phyloP scores from a whole-genome alignment of 2,329 filamentous ascomycete species.

The Meredithiella fracta region DNA sequence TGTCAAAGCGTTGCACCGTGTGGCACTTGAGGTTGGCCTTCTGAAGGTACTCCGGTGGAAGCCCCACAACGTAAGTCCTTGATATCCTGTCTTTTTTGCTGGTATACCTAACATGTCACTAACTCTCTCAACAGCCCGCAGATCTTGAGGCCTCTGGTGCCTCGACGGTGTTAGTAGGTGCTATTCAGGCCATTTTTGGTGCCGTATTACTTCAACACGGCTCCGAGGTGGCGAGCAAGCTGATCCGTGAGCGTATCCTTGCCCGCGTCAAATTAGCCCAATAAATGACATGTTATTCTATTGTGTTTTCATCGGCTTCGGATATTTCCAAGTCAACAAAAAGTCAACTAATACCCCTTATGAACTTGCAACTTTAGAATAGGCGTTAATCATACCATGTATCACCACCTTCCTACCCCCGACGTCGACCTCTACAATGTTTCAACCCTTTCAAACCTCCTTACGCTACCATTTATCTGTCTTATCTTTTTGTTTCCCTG shows the following conservation, averaged over 20 bases:
- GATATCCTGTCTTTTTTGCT: not conserved
- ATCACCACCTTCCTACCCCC: not conserved
- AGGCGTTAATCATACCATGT: not conserved
- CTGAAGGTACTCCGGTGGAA: slow-evolving; percentile 72
- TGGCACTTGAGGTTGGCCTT: slow-evolving; percentile 58
- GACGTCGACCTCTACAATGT: too few species aligned
- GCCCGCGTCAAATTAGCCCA: slow-evolving; percentile 10
- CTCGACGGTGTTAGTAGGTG: slow-evolving; percentile 56
- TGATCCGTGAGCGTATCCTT: slow-evolving; percentile 64
- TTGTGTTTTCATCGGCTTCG: not conserved
- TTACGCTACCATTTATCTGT: not conserved
- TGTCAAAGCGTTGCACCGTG: slow-evolving; percentile 45
- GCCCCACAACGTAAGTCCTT: slow-evolving; percentile 53
- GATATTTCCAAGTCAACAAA: not conserved
- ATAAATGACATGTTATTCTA: not conserved
- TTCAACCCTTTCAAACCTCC: not conserved
- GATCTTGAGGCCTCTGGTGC: slow-evolving; percentile 58
- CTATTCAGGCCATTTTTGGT: slow-evolving; percentile 72
- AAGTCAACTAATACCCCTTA: not conserved
- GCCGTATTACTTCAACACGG: slow-evolving; percentile 82
- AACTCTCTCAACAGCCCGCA: slow-evolving; percentile 29
- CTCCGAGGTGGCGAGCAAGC: slow-evolving; percentile 54
- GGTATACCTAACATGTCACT: too few species aligned
- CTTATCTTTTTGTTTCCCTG: not conserved
- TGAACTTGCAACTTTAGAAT: not conserved